phyloP scores from a whole-genome alignment of 805 yeast genomes.

The Sugiyamaella valdiviana region DNA sequence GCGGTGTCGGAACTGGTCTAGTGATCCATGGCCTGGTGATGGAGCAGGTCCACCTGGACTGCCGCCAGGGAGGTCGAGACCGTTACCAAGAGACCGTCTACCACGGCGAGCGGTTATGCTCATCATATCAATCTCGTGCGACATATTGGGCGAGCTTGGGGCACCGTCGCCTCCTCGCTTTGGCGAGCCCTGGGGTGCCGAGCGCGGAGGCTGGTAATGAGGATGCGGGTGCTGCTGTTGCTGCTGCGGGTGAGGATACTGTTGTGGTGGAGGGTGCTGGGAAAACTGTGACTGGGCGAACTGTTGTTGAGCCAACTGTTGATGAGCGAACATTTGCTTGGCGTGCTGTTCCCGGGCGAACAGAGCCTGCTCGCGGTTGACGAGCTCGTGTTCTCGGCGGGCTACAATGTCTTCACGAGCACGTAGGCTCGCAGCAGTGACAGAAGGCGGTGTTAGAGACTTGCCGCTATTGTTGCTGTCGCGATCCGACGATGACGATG shows the following conservation, averaged over 20 bases:
- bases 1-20: conserved; percentile 3
- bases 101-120: conserved; percentile 21
- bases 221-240: neutral
- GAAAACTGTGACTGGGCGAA: neutral
- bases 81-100: conserved; percentile 7
- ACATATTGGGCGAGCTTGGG: neutral
- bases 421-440: conserved; percentile 1
- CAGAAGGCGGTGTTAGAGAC: neutral
- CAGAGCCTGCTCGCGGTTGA: conserved; percentile 14
- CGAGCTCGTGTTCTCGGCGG: conserved; percentile 19
- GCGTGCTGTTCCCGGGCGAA: neutral
- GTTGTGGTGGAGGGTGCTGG: neutral
- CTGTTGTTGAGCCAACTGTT: neutral
- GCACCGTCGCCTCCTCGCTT: neutral
- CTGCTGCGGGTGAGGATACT: neutral
- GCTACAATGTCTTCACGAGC: conserved; percentile 20
- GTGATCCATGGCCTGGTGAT: neutral
- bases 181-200: neutral
- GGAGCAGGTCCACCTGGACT: neutral
- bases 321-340: neutral
- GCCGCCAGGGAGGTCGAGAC: conserved; percentile 3
- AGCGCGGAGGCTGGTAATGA: neutral
- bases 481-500: neutral
- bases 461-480: neutral
- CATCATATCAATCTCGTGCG: conserved; percentile 25